phyloP scores from a whole-genome alignment of 495 filamentous ascomycete genomes.

The Xylaria nigripes region DNA sequence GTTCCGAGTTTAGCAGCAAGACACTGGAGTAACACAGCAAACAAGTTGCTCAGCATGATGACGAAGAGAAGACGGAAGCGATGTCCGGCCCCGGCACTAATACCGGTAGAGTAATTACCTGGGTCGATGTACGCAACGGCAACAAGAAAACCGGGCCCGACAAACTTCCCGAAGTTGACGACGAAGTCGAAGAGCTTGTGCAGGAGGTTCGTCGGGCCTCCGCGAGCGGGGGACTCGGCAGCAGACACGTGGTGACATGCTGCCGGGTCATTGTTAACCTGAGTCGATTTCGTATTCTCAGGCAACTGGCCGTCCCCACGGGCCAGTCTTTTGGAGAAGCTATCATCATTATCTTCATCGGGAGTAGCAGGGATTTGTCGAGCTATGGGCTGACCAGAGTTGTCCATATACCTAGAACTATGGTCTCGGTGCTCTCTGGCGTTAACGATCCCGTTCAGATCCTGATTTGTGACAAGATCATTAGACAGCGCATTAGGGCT shows the following conservation, averaged over 20 bases:
- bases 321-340: constrained; percentile 5
- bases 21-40: constrained; percentile 76
- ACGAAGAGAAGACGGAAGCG: constrained; percentile 68
- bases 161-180: constrained; percentile 62
- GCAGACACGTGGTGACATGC: constrained; percentile 1
- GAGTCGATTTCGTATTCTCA: constrained; percentile 1
- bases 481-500: constrained; percentile 45
- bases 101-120: constrained; percentile 80
- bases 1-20: constrained; percentile 77
- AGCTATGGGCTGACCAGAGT: constrained; percentile 19
- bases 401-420: constrained; percentile 16
- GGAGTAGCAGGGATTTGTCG: constrained; percentile 5
- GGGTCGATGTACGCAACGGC: constrained; percentile 70
- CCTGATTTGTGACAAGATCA: constrained; percentile 50
- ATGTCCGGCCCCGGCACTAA: constrained; percentile 60
- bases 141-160: constrained; percentile 82
- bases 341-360: constrained; percentile 16
- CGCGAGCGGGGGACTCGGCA: not conserved
- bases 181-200: constrained; percentile 32
- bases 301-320: constrained; percentile 10
- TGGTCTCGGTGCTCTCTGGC: constrained; percentile 26
- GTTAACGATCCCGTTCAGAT: constrained; percentile 52
- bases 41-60: constrained; percentile 72
- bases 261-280: constrained; percentile 5
- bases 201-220: constrained; percentile 14